Percentiles rank a stretch among this genome's conserved stretches.
phyloP scores from a whole-genome alignment of 2,329 filamentous ascomycete genomes.

The Coleophoma cylindrospora region DNA sequence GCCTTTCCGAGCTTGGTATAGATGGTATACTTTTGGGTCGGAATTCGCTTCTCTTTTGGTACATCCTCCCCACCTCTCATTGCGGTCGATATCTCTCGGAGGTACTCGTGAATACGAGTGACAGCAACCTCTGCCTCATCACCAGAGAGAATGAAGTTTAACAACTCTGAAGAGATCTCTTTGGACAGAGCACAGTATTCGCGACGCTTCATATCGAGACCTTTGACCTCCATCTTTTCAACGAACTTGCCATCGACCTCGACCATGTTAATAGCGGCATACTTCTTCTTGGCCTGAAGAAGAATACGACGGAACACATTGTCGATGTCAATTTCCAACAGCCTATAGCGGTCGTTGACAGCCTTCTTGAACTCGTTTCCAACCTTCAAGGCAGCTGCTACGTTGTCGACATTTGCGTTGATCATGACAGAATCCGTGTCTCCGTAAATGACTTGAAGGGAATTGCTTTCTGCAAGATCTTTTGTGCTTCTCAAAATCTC shows the following conservation, averaged over 20 bases:
- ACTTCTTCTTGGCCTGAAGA: slow-evolving; percentile 98
- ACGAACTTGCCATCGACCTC: slow-evolving; percentile 84
- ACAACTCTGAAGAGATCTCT: slow-evolving; percentile 81
- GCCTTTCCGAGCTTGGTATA: slow-evolving; percentile 95
- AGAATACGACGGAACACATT: slow-evolving; percentile 92
- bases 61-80: slow-evolving; percentile 74
- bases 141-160: slow-evolving; percentile 93
- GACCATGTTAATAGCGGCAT: slow-evolving; percentile 91
- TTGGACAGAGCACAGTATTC: slow-evolving; percentile 96
- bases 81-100: slow-evolving; percentile 75
- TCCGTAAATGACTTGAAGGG: slow-evolving; percentile 94
- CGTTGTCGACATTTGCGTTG: slow-evolving; percentile 94
- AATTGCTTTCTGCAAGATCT: slow-evolving; percentile 85
- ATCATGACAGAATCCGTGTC: slow-evolving; percentile 99
- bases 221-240: slow-evolving; percentile 96
- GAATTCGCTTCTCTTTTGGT: slow-evolving; percentile 71
- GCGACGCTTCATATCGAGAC: slow-evolving; percentile 94
- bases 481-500: slow-evolving; percentile 97
- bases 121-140: slow-evolving; percentile 87
- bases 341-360: slow-evolving; percentile 88
- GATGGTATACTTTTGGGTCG: slow-evolving; percentile 88
- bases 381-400: slow-evolving; percentile 84
- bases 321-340: slow-evolving; percentile 97
- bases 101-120: slow-evolving; percentile 86
- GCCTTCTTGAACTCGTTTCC: slow-evolving; percentile 92